These are phyloP conservation scores for Spathaspora gorwiae DNA, from an alignment of 805 yeast species.

Conservation along the genomic window DNA sequence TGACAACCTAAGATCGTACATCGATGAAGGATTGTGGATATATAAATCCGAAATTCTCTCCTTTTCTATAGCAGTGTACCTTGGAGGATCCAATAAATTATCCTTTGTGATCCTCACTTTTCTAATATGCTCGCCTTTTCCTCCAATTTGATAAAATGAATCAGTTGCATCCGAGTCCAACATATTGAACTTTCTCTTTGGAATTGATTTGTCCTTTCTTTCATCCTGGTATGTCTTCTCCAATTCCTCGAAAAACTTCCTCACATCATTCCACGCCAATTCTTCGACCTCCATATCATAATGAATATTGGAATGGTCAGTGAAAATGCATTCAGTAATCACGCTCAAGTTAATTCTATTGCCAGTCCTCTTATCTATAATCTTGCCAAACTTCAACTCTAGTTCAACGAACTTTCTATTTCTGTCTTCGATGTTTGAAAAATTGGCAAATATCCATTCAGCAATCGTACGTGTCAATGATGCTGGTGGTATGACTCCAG, in stretches of 20 bases:
- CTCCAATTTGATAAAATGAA: slow-evolving; percentile 55
- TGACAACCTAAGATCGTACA: slow-evolving; percentile 73
- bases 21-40: slow-evolving; percentile 69
- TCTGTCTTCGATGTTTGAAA: slow-evolving; percentile 56
- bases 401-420: slow-evolving; percentile 57
- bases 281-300: slow-evolving; percentile 67
- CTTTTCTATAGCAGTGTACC: slow-evolving; percentile 71
- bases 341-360: slow-evolving; percentile 62
- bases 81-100: slow-evolving; percentile 51
- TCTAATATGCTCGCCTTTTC: slow-evolving; percentile 61
- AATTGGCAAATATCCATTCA: slow-evolving; percentile 84
- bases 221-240: slow-evolving; percentile 47
- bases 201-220: slow-evolving; percentile 17
- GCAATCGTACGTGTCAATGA: slow-evolving; percentile 78
- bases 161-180: slow-evolving; percentile 64
- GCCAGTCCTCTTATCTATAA: slow-evolving; percentile 60
- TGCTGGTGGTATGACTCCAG: slow-evolving; percentile 74
- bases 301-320: slow-evolving; percentile 49
- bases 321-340: slow-evolving; percentile 62
- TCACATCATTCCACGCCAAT: slow-evolving; percentile 54
- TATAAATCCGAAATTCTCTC: slow-evolving; percentile 68
- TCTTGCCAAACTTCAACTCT: slow-evolving; percentile 70
- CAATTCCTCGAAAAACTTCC: slow-evolving; percentile 50
- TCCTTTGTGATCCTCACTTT: slow-evolving; percentile 65
- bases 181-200: slow-evolving; percentile 51